These are phyloP conservation scores for Eragrostis nindensis DNA, from an alignment of 176 grass and related monocot genomes.

Conservation along the genomic window DNA sequence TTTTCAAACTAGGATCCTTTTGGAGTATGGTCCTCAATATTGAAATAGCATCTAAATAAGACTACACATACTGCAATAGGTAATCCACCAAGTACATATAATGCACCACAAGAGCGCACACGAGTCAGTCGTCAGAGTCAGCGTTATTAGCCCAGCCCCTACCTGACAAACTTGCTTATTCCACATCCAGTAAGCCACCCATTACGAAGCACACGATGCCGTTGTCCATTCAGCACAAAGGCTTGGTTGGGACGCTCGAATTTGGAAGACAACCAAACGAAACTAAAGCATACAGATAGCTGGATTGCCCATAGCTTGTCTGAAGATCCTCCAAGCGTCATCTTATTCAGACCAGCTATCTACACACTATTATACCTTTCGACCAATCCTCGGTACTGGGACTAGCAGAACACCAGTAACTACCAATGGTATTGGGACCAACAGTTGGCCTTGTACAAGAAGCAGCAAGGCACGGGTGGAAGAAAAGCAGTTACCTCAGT, in stretches of 20 bases:
- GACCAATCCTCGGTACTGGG: not conserved
- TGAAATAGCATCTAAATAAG: slow-evolving; percentile 11
- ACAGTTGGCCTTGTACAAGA: not conserved
- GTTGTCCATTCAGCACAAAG: not conserved
- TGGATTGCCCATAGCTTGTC: not conserved
- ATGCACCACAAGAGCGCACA: not conserved
- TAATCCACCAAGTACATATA: not conserved
- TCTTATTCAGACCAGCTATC: not conserved
- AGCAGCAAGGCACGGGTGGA: not conserved
- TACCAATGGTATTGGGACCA: not conserved
- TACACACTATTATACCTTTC: not conserved
- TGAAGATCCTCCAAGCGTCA: slow-evolving; percentile 4
- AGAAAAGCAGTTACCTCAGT: slow-evolving; percentile 50
- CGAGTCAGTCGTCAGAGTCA: not conserved
- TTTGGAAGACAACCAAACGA: not conserved
- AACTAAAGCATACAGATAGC: slow-evolving; percentile 5
- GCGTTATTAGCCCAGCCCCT: not conserved
- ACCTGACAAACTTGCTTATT: not conserved
- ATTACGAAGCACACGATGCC: not conserved
- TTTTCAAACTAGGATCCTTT: not conserved
- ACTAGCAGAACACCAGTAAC: not conserved
- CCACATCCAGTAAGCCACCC: not conserved
- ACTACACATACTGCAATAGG: slow-evolving; percentile 8
- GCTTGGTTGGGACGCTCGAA: not conserved
- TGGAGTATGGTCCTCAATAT: not conserved